phyloP scores from a whole-genome alignment of 768 basidiomycete genomes.

The Piloderma croceum region DNA sequence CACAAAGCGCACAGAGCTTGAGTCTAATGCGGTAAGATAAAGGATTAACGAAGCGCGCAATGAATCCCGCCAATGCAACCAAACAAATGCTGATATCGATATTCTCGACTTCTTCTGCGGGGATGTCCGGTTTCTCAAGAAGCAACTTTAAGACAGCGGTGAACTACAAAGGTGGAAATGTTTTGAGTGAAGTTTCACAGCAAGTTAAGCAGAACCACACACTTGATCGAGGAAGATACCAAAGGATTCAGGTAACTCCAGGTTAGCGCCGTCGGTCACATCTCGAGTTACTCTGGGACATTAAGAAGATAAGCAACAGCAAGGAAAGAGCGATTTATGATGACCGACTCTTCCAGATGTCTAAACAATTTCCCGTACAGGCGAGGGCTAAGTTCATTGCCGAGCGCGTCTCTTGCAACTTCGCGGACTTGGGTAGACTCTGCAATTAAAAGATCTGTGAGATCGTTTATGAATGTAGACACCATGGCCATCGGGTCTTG shows the following conservation, averaged over 20 bases:
- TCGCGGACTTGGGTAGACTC: constrained; percentile 68
- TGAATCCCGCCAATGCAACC: constrained; percentile 54
- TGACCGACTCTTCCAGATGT: constrained; percentile 67
- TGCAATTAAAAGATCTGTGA: constrained; percentile 65
- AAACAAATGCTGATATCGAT: constrained; percentile 62
- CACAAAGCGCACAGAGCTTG: constrained; percentile 71
- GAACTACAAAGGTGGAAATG: constrained; percentile 40
- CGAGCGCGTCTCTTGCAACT: constrained; percentile 73
- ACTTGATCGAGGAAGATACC: constrained; percentile 73
- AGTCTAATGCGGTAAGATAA: constrained; percentile 59
- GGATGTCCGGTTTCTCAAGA: constrained; percentile 62
- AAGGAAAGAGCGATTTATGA: neutral
- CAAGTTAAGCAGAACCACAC: constrained; percentile 7
- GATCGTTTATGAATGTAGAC: constrained; percentile 57
- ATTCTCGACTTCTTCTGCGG: constrained; percentile 53
- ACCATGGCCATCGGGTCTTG: constrained; percentile 54
- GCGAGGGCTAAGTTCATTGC: constrained; percentile 68
- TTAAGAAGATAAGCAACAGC: neutral
- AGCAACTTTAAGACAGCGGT: constrained; percentile 71
- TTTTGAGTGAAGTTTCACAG: no score
- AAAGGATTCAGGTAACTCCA: constrained; percentile 38
- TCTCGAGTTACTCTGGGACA: constrained; percentile 42
- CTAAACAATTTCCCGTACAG: constrained; percentile 63
- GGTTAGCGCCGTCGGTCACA: constrained; percentile 42
- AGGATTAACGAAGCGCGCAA: constrained; percentile 54